Base-by-base conservation (phyloP, 1,139 yeast species). In the Saccharomyces hybrid region DNA sequence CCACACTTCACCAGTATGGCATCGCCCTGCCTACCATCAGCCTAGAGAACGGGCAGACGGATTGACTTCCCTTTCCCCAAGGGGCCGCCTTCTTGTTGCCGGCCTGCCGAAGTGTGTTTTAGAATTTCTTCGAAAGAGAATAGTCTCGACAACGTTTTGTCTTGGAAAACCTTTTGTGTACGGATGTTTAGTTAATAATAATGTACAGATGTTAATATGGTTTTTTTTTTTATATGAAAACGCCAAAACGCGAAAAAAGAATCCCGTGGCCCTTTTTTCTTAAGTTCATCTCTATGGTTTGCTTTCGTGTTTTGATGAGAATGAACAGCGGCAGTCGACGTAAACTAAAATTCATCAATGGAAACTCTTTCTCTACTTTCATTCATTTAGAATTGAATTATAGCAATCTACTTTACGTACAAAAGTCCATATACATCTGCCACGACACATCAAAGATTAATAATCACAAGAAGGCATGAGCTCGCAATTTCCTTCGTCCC, bases 401-500 rank as follows among this genome's bases (percentile, higher is more conserved):
- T 16, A 38, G 5, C 25, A 11, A 19, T 38, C 44, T 38, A 25
- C 9, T 38, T 3, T 38, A 13, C 11, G 19, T 19, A 16, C 44
- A 19, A 19, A 2, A 2, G 23, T 38, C 19, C 26, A 9, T 38
- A 11, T 16, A 38, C 26, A 19, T 19, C 26, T 38, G 11, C 13
- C n/a, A 38, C 5, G 19, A 19, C 44, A 9, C 26, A 14, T 19
- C 13, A 16, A n/a, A 19, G 44, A 11, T 16, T 38, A 38, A 38
- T 4, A 38, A 19, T 38, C 26, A 38, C 44, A 38, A 38, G n/a
- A 38, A 19, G 25, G 9, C 11, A 38, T 38, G 44, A 38, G 44
- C 19, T 38, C 26, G 19, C 54, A 47, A 28, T 47, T 48, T 13
- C 54, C 54, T 26, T 46, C 57, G 3, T 55, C 57, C 5, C 57